Evolutionary conservation across 805 yeast species (phyloP).

Genomic region (Candida corydali): DNA sequence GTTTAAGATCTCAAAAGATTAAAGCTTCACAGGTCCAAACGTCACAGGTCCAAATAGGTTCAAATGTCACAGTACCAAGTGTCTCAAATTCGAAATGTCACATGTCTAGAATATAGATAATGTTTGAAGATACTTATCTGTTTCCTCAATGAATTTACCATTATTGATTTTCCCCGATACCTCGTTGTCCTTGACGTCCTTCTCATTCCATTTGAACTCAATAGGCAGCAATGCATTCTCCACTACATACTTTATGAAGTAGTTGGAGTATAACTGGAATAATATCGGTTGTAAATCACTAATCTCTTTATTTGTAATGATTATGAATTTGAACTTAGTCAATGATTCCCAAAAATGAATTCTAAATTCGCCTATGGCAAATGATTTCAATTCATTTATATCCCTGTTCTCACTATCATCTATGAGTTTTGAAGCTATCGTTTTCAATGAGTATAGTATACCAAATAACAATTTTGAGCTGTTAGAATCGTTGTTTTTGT

Average conservation of each 20-base stretch:
- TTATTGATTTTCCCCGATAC: conserved; percentile 43
- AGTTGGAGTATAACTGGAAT: conserved; percentile 53
- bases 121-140: conserved; percentile 45
- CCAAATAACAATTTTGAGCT: conserved; percentile 83
- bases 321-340: conserved; percentile 70
- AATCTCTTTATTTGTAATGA: conserved; percentile 62
- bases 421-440: conserved; percentile 55
- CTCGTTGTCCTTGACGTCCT: conserved; percentile 4
- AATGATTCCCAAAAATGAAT: conserved; percentile 79
- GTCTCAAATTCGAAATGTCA: too few species aligned
- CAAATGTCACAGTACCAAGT: too few species aligned
- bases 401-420: conserved; percentile 14
- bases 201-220: conserved; percentile 43
- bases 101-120: conserved; percentile 13
- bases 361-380: conserved; percentile 71
- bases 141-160: conserved; percentile 49
- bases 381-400: conserved; percentile 42
- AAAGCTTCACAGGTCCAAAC: too few species aligned
- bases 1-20: too few species aligned
- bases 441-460: conserved; percentile 71
- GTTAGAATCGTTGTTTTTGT: conserved; percentile 60
- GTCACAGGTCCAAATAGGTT: too few species aligned
- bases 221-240: conserved; percentile 52
- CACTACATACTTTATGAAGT: conserved; percentile 58
- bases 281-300: conserved; percentile 54